These are phyloP conservation scores for Hyphodiscus hymeniophilus DNA, from an alignment of 495 filamentous ascomycete genomes.

Conservation along the genomic window DNA sequence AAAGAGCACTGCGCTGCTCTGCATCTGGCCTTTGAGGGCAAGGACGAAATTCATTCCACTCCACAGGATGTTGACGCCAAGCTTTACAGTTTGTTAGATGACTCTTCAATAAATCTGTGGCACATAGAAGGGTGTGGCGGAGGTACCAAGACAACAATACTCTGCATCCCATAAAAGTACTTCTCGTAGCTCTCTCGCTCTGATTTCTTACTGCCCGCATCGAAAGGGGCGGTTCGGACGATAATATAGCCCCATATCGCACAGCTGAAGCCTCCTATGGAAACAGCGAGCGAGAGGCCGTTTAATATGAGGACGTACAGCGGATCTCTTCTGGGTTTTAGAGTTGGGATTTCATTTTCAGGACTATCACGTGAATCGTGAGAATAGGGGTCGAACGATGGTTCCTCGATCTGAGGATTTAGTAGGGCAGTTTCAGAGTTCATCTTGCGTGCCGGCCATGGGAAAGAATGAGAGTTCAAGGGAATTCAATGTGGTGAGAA, in stretches of 20 bases:
- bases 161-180: conserved; percentile 10
- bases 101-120: background rate
- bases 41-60: conserved; percentile 1
- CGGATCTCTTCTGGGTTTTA: conserved; percentile 1
- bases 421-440: too few species aligned
- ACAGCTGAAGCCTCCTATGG: background rate
- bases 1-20: background rate
- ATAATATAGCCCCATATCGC: conserved; percentile 7
- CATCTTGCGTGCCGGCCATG: too few species aligned
- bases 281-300: conserved; percentile 1
- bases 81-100: too few species aligned
- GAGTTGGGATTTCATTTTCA: too few species aligned
- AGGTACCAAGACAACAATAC: conserved; percentile 5
- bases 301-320: conserved; percentile 8
- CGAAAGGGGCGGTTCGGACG: conserved; percentile 1
- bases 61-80: conserved; percentile 4
- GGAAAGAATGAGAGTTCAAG: too few species aligned
- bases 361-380: too few species aligned
- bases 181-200: conserved; percentile 8
- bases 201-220: background rate
- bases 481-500: too few species aligned
- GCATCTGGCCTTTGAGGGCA: conserved; percentile 1
- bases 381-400: too few species aligned
- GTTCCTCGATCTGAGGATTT: too few species aligned
- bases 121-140: background rate